Evolutionary conservation across 306 rosid species (phyloP), one percentile per base, ranked within the genome.

Genomic region (Rosa rugosa): DNA sequence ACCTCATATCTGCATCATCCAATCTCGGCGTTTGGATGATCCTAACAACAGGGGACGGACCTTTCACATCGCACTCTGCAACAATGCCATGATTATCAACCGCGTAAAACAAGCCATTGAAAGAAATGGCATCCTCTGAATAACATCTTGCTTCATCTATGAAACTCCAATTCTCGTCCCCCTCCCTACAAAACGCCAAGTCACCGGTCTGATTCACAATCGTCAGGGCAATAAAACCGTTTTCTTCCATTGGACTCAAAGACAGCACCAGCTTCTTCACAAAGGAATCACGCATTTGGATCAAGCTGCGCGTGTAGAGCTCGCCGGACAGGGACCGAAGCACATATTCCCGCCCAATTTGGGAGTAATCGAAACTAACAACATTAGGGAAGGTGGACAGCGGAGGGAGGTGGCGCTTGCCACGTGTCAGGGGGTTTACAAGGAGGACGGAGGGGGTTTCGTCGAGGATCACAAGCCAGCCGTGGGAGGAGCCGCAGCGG

Each of bases 401-500:
- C 1, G 96, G 86, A 76, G 97, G 97, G 27, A 92, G 92, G 49
- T 17, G 56, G 49, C 77, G 78, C 41, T 69, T 84, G 18, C 81
- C 78, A 8, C 89, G 76, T 2, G 96, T 90, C 14, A 90, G 73
- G 9, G 92, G 90, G 75, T 92, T 90, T 0, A 92, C 78, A 63
- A 92, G 90, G 63, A 78, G 79, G 67, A 92, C 60, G 1, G 82
- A 20, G 0, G 97, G 94, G 71, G 86, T 77, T 1, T 92, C 90
- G 25, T 89, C 85, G 75, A 90, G 86, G 66, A 85, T 36, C 0
- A 83, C 68, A 14, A 92, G 89, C 90, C 92, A 89, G 45, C 97
- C 97, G 46, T 89, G 88, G 50, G 94, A 89, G 34, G 97, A 92
- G 51, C 94, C 96, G 73, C 90, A 86, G 50, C 80, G 82, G 23